These are phyloP conservation scores for Puccinia sorghi DNA, from an alignment of 1,284 basidiomycete species.

Conservation along the genomic window DNA sequence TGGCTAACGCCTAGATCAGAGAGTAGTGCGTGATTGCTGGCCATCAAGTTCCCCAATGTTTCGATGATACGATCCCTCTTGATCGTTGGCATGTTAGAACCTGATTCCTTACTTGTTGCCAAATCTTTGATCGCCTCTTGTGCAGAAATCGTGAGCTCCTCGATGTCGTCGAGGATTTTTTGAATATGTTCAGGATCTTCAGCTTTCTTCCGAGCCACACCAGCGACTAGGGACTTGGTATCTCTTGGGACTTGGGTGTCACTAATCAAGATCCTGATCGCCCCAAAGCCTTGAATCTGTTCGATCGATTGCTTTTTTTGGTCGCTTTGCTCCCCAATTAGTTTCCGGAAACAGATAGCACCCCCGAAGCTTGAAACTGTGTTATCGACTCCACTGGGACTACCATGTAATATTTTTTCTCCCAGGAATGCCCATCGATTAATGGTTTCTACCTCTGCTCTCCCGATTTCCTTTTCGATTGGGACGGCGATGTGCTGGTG, in stretches of 20 bases:
- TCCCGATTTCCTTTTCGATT: slow-evolving; percentile 66
- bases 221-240: slow-evolving; percentile 90
- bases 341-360: slow-evolving; percentile 81
- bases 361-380: slow-evolving; percentile 91
- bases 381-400: slow-evolving; percentile 96
- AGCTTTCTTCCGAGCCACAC: slow-evolving; percentile 73
- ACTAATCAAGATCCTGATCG: slow-evolving; percentile 74
- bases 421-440: slow-evolving; percentile 92
- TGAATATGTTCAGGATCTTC: slow-evolving; percentile 62
- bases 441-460: slow-evolving; percentile 69
- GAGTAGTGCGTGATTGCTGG: slow-evolving; percentile 84
- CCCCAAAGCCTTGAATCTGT: slow-evolving; percentile 71
- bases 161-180: slow-evolving; percentile 52
- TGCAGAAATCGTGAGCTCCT: slow-evolving; percentile 54
- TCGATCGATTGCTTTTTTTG: slow-evolving; percentile 73
- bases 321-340: slow-evolving; percentile 63
- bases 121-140: slow-evolving; percentile 51
- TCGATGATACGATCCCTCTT: slow-evolving; percentile 63
- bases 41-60: slow-evolving; percentile 69
- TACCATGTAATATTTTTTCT: slow-evolving; percentile 96
- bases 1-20: slow-evolving; percentile 91
- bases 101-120: slow-evolving; percentile 36
- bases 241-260: slow-evolving; percentile 90
- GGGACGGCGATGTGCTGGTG: slow-evolving; percentile 59
- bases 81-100: slow-evolving; percentile 72